Base-by-base conservation (phyloP, 805 yeast genomes). In the Schwanniomyces polymorphus region DNA sequence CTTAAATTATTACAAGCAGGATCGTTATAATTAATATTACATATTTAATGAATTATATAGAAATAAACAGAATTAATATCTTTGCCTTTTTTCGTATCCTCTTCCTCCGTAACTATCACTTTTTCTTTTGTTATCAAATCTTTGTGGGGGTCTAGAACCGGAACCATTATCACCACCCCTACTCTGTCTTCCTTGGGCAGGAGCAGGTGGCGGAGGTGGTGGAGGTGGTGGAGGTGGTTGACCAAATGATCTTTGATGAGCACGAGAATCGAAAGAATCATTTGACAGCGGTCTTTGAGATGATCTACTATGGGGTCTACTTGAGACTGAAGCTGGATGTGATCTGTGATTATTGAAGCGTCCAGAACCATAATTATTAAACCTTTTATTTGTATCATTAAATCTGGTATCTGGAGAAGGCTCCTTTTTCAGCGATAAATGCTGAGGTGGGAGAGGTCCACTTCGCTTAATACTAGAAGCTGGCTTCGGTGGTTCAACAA, bases 81-180 rank as follows among this genome's bases (percentile, higher is more conserved):
- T 67, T 43, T 55, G 59, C 48, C 61, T 65, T 46, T 70, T 70
- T 38, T 66, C 70, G 44, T 62, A 59, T 5, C 55, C 52, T 29
- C 60, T 51, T n/a, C 57, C 56, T 14, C 48, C 48, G 39, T 53
- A 53, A 37, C 49, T 52, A 16, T 66, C 71, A 42, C 42, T 47
- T 38, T 58, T 57, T 45, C 70, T 52, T 44, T 67, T 65, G 34
- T 55, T 52, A 35, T 57, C 61, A 37, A 49, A 43, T 37, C 61
- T 40, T 14, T 52, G 52, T 10, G 45, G 34, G 12, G 39, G 38
- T 40, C 51, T 37, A 23, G 43, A 34, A 11, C 48, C 39, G 23
- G 48, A 48, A 11, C 47, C 44, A 4, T 45, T 38, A 14, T 50
- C 48, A 17, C 45, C 25, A 31, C 21, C 21, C 12, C 39, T 37